Evolutionary conservation across 805 yeast species (phyloP), one percentile per base, ranked within the genome.

Genomic region (Lachancea mirantina): DNA sequence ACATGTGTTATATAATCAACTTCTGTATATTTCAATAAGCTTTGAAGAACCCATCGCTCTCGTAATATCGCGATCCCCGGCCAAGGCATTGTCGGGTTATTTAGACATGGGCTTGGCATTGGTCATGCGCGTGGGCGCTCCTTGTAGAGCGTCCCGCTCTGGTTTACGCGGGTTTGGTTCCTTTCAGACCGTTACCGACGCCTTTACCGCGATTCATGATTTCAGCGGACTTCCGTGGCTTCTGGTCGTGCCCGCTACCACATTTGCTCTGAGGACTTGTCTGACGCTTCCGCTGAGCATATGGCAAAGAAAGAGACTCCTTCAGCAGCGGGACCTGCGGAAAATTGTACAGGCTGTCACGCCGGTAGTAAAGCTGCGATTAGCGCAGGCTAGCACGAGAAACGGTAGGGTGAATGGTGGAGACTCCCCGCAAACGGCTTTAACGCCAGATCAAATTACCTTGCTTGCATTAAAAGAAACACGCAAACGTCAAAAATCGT

Each of bases 201-300:
- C 40, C 1, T 41, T 56, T 19, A 36, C 46, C 3, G 20, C 36
- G 1, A 30, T 74, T 1, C 89, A 82, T 55, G 57, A 67, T 6
- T 35, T 47, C n/a, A 52, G 76, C 1, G 81, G 82, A 0, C 46
- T 88, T 2, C 85, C 94, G 3, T 88, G 96, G 96, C 75, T 84
- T 67, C 72, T 73, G 0, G 59, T 85, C 23, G 79, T 88, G 7
- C 96, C 96, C 0, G 20, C 75, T 4, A 60, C 82, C 0, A 84
- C 96, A 0, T 52, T 87, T 15, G 60, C 74, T 0, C 53, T 88
- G 14, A 67, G 96, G 43, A 51, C 81, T 0, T 41, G 65, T 2
- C 64, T 82, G 54, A 88, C 96, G 0, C 51, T 85, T 6, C 96
- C 96, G 4, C 57, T 88, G 14, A 84, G 94, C 1, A 64, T 87